Base-by-base conservation (phyloP, 73 alveolate genomes). In the Paramecium sonneborni region DNA sequence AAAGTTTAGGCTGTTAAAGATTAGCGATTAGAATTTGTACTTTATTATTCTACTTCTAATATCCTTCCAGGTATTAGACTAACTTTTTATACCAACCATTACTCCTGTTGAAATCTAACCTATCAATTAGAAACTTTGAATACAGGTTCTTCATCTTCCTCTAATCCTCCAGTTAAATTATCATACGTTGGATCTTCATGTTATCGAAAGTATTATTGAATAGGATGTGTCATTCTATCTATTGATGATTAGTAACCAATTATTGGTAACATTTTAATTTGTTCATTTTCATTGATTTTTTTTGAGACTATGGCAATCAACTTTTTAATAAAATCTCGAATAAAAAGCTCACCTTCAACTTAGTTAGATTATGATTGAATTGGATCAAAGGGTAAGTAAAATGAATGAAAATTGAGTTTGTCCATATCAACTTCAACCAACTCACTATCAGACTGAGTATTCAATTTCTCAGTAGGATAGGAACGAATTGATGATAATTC, bases 131-230 rank as follows among this genome's bases (percentile, higher is more conserved):
- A 74, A 74, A 34, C 14, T 30, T 62, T 30, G 84, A 62, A 79
- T 79, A 44, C 69, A 79, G 90, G 90, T 79, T 79, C 90, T 24
- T 79, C 43, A 79, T 79, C 90, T 41, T 79, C 90, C 32, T 18
- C 24, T 79, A 79, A 44, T 14, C 90, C 90, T 7, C 90, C 90
- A 43, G 56, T 43, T 10, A 37, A 38, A 26, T 23, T n/a, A 44
- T 79, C 90, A 37, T 9, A 10, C 0, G 34, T 43, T 10, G 44
- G 76, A 24, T 79, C 90, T 79, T 79, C 90, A 23, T 21, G 44
- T 41, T 38, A 1, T 38, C 55, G 24, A 44, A 79, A 79, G 20
- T 41, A 38, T 43, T 39, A 24, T 21, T 41, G 44, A 18, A 79
- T 41, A 6, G 90, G 90, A 23, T 41, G 30, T 24, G 69, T 9